Conservation (phyloP, 768 basidiomycete genomes). For the Lactarius evosmus region DNA sequence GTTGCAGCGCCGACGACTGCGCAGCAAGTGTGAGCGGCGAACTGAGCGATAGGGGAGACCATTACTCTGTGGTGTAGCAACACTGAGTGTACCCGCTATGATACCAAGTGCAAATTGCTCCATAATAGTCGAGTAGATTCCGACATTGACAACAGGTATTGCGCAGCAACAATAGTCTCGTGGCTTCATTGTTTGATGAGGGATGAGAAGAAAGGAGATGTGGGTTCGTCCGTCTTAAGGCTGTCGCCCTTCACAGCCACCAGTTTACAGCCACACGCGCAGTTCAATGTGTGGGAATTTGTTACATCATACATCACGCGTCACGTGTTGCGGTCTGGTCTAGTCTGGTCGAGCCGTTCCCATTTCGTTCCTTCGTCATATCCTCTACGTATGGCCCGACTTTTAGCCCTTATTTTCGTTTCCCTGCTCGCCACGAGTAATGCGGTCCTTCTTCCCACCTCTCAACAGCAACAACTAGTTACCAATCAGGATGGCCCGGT, state of each 20-base stretch:
- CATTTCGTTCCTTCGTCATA: conserved; percentile 4
- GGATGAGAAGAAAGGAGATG: conserved; percentile 16
- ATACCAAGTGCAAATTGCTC: conserved; percentile 74
- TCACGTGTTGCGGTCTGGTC: not conserved
- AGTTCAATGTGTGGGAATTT: not conserved
- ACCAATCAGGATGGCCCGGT: conserved; percentile 33
- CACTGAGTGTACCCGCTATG: conserved; percentile 64
- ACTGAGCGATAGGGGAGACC: conserved; percentile 16
- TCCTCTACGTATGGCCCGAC: conserved; percentile 31
- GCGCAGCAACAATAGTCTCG: conserved; percentile 93
- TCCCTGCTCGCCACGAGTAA: conserved; percentile 31
- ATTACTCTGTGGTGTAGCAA: conserved; percentile 81
- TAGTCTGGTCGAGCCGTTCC: too few species aligned
- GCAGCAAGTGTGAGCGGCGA: conserved; percentile 3
- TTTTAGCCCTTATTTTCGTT: conserved; percentile 33
- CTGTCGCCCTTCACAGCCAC: not conserved
- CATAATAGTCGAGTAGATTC: conserved; percentile 74
- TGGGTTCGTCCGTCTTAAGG: conserved; percentile 22
- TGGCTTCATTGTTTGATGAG: conserved; percentile 52
- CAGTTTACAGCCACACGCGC: not conserved
- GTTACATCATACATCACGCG: not conserved
- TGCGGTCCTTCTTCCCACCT: conserved; percentile 29
- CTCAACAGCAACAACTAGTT: conserved; percentile 34
- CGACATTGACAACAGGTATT: conserved; percentile 85
- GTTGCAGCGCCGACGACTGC: conserved; percentile 85